Percentiles rank a stretch among this genome's conserved stretches.
Conservation (phyloP, 1,284 basidiomycete genomes). For the Kwoniella shivajii region DNA sequence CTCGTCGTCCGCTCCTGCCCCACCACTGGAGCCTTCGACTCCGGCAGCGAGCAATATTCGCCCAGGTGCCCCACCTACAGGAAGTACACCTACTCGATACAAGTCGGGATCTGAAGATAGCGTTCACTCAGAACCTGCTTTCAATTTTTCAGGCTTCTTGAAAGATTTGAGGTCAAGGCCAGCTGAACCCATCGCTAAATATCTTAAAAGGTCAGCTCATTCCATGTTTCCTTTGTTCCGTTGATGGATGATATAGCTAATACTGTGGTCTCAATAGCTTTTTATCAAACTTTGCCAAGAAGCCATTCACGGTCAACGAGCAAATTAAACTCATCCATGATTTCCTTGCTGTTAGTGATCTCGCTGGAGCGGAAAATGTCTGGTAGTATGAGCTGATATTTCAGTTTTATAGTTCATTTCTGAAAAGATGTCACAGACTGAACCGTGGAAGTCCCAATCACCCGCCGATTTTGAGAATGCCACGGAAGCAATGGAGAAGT, state of each 20-base stretch:
- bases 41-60: background rate
- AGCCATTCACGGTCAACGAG: conserved; percentile 83
- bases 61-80: background rate
- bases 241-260: background rate
- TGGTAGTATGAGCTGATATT: conserved; percentile 1
- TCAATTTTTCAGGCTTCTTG: conserved; percentile 64
- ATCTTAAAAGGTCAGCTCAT: conserved; percentile 74
- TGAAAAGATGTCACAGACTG: conserved; percentile 78
- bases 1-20: conserved; percentile 1
- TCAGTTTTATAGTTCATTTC: conserved; percentile 71
- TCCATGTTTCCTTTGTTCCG: background rate
- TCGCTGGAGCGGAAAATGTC: background rate
- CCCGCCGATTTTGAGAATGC: conserved; percentile 93
- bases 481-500: conserved; percentile 98
- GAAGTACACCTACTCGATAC: conserved; percentile 3
- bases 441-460: conserved; percentile 73
- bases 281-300: conserved; percentile 84
- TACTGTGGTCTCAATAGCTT: conserved; percentile 61
- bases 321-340: conserved; percentile 93
- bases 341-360: conserved; percentile 71
- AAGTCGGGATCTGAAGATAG: conserved; percentile 2
- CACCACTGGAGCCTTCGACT: background rate
- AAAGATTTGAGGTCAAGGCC: conserved; percentile 83
- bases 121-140: conserved; percentile 32
- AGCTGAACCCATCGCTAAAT: conserved; percentile 87